A percentile compares a stretch with the other conserved stretches of the same genome.
Conservation (phyloP, 768 basidiomycete genomes). For the Guyanaporus albipodus region DNA sequence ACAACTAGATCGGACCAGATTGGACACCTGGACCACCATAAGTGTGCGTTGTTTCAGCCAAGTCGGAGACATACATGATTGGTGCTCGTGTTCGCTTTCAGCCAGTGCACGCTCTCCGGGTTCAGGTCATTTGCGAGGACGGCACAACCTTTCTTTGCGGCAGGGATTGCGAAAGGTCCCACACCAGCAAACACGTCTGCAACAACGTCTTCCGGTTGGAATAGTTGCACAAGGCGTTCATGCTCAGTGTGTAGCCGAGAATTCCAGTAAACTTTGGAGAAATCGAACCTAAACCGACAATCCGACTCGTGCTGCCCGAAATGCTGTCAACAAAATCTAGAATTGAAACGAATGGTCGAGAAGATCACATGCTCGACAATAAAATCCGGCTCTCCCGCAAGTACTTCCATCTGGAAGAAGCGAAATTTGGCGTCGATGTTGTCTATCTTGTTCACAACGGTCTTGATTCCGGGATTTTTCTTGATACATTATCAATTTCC, state of each 20-base stretch:
- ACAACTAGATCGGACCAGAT: constrained; percentile 67
- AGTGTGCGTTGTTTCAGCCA: not conserved
- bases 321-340: not conserved
- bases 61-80: constrained; percentile 60
- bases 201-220: constrained; percentile 72
- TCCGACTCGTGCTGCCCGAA: constrained; percentile 68
- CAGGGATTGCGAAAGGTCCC: constrained; percentile 92
- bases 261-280: constrained; percentile 97
- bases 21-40: constrained; percentile 45
- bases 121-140: constrained; percentile 95
- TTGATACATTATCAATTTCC: constrained; percentile 30
- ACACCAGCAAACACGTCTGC: constrained; percentile 97
- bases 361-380: constrained; percentile 77
- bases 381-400: constrained; percentile 87
- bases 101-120: constrained; percentile 78
- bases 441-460: constrained; percentile 94
- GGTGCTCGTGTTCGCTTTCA: constrained; percentile 62
- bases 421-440: constrained; percentile 83
- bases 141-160: constrained; percentile 85
- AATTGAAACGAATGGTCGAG: not conserved
- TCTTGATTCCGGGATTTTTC: constrained; percentile 84
- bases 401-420: constrained; percentile 93
- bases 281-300: constrained; percentile 91
- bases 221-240: constrained; percentile 71
- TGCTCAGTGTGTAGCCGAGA: constrained; percentile 92